Percentiles rank a stretch among this genome's conserved stretches.
These are phyloP conservation scores for Erysiphe pulchra DNA, from an alignment of 2,329 filamentous ascomycete species.

Conservation along the genomic window DNA sequence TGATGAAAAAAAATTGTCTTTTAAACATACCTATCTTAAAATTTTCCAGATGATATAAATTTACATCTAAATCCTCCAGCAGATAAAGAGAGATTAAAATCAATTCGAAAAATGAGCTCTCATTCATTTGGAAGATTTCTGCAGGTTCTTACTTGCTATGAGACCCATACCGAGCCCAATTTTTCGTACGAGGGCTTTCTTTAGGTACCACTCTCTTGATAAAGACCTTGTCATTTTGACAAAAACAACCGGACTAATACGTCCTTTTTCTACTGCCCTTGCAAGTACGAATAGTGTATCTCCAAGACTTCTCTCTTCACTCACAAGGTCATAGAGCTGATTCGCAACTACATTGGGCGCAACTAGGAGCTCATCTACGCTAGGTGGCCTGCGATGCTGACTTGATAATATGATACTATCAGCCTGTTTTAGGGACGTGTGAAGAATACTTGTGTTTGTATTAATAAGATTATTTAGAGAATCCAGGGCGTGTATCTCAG, in stretches of 20 bases:
- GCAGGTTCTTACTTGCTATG: slow-evolving; percentile 4
- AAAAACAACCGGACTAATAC: slow-evolving; percentile 47
- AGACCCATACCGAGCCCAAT: slow-evolving; percentile 56
- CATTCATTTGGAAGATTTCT: not conserved
- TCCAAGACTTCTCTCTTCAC: slow-evolving; percentile 65
- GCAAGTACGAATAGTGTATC: slow-evolving; percentile 71
- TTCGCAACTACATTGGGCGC: slow-evolving; percentile 80
- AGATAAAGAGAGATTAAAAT: too few species aligned
- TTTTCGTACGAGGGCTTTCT: slow-evolving; percentile 58
- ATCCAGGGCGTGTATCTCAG: slow-evolving; percentile 46
- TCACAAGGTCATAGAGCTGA: slow-evolving; percentile 70
- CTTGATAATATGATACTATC: slow-evolving; percentile 53
- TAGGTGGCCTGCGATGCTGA: slow-evolving; percentile 40
- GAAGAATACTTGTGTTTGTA: slow-evolving; percentile 55
- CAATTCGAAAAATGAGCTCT: too few species aligned
- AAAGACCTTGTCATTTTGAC: slow-evolving; percentile 51
- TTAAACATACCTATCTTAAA: not conserved
- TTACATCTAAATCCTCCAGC: too few species aligned
- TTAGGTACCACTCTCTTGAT: slow-evolving; percentile 58
- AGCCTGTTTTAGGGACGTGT: slow-evolving; percentile 50
- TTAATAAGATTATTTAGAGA: slow-evolving; percentile 44
- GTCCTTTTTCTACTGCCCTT: slow-evolving; percentile 44
- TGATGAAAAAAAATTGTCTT: not conserved
- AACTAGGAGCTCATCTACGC: slow-evolving; percentile 78
- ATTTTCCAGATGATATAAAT: not conserved